These are phyloP conservation scores for Moricandia moricandioides DNA, from an alignment of 345 rosid species.

Conservation along the genomic window DNA sequence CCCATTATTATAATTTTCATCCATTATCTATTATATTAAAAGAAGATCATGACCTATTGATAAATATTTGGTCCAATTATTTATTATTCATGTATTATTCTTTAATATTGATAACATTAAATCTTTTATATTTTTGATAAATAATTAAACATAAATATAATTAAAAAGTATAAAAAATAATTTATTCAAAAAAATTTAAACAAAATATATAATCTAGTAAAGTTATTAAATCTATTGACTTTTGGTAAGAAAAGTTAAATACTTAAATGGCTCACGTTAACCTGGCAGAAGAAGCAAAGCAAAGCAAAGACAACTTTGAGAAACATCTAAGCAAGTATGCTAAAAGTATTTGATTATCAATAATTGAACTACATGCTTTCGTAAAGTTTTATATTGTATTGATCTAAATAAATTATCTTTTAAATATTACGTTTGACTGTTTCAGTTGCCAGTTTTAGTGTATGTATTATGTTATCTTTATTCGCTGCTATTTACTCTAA, in stretches of 20 bases:
- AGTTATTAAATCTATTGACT: constrained; percentile 30
- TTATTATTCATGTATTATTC: no score
- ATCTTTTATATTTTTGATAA: no score
- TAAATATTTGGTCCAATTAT: no score
- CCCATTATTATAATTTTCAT: neutral
- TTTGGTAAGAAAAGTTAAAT: constrained; percentile 19
- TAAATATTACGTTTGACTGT: neutral
- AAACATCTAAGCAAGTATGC: constrained; percentile 33
- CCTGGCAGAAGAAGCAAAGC: constrained; percentile 35
- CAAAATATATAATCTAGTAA: no score
- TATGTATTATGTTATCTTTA: neutral
- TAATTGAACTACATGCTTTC: constrained; percentile 36
- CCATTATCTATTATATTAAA: no score
- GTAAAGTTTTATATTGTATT: neutral
- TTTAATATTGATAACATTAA: no score
- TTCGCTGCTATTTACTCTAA: constrained; percentile 4
- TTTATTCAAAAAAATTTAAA: no score
- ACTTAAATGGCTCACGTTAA: constrained; percentile 29
- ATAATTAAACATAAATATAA: no score
- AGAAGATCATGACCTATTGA: no score
- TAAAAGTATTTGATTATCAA: constrained; percentile 28
- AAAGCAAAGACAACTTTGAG: constrained; percentile 37
- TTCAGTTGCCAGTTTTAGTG: constrained; percentile 11
- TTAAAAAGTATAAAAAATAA: no score
- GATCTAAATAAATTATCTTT: neutral